These are phyloP conservation scores for Fusarium hainanense DNA, from an alignment of 2,329 filamentous ascomycete genomes.

Conservation along the genomic window DNA sequence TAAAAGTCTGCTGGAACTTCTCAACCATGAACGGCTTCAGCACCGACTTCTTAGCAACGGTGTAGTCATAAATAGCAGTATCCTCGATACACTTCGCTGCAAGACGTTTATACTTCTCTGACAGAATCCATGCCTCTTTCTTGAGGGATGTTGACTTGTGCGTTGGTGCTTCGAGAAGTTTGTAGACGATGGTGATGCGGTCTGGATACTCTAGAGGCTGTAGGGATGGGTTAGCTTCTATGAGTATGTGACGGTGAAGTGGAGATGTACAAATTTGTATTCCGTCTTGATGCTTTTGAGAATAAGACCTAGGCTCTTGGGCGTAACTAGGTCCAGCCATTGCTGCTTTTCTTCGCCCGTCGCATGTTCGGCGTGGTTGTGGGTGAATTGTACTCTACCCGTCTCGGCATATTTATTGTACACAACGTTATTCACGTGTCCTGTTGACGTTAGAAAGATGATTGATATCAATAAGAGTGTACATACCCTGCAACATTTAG, in stretches of 20 bases:
- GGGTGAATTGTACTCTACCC: slow-evolving; percentile 17
- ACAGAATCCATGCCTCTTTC: slow-evolving; percentile 33
- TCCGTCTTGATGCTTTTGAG: slow-evolving; percentile 33
- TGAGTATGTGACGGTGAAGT: rapidly evolving
- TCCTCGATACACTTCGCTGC: slow-evolving; percentile 31
- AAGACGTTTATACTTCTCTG: slow-evolving; percentile 20
- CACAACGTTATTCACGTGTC: slow-evolving; percentile 35
- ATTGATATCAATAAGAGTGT: rapidly evolving
- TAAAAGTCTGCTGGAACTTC: slow-evolving; percentile 21
- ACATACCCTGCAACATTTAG: not conserved
- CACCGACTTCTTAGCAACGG: slow-evolving; percentile 6
- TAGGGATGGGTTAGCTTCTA: rapidly evolving
- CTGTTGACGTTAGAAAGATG: not conserved
- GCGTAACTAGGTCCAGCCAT: slow-evolving; percentile 24
- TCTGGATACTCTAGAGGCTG: slow-evolving; percentile 31
- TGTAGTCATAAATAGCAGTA: slow-evolving; percentile 32
- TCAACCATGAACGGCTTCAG: slow-evolving; percentile 35
- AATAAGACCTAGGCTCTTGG: slow-evolving; percentile 21
- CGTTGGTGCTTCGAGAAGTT: slow-evolving; percentile 13
- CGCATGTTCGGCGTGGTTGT: slow-evolving; percentile 18
- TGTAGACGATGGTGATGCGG: slow-evolving; percentile 24
- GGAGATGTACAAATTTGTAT: slow-evolving; percentile 26
- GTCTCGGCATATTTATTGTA: slow-evolving; percentile 38
- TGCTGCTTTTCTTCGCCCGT: slow-evolving; percentile 6
- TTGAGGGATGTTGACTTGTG: slow-evolving; percentile 28